phyloP scores from a whole-genome alignment of 306 rosid species.

The Vicia villosa region DNA sequence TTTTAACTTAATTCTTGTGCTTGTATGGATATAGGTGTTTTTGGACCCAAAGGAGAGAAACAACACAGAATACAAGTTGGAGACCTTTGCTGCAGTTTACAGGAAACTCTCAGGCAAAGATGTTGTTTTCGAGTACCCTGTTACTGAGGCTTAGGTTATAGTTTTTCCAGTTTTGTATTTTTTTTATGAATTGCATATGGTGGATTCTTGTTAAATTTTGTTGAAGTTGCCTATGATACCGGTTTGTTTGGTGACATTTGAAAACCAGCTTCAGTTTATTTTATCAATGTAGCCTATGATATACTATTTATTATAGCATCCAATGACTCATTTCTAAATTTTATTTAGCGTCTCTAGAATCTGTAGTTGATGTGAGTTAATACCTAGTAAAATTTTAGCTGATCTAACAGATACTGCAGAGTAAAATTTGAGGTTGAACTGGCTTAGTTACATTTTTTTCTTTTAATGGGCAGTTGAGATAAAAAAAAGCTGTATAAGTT shows the following conservation, averaged over 20 bases:
- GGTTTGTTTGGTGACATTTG: conserved; percentile 6
- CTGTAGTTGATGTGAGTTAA: too few relatives aligned
- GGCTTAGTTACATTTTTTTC: too few relatives aligned
- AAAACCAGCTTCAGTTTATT: too few relatives aligned
- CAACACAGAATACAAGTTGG: conserved; percentile 81
- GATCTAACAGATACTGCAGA: too few relatives aligned
- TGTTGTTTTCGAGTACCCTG: conserved; percentile 81
- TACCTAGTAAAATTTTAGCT: too few relatives aligned
- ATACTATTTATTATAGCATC: background rate
- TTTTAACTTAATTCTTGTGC: background rate
- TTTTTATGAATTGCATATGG: conserved; percentile 17
- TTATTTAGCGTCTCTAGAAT: too few relatives aligned
- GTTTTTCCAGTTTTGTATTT: background rate
- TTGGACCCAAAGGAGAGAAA: conserved; percentile 87
- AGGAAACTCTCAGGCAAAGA: conserved; percentile 84
- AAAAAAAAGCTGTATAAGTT: too few relatives aligned
- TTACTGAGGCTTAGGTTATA: conserved; percentile 59
- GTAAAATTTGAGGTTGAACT: too few relatives aligned
- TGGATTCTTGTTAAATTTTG: conserved; percentile 39
- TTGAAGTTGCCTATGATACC: conserved; percentile 19
- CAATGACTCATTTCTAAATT: background rate
- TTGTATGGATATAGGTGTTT: conserved; percentile 50
- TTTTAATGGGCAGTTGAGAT: too few relatives aligned
- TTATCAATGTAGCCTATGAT: background rate
- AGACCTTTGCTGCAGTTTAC: conserved; percentile 77